Conservation (phyloP, 495 filamentous ascomycete species). For the Jackrogersella multiformis region DNA sequence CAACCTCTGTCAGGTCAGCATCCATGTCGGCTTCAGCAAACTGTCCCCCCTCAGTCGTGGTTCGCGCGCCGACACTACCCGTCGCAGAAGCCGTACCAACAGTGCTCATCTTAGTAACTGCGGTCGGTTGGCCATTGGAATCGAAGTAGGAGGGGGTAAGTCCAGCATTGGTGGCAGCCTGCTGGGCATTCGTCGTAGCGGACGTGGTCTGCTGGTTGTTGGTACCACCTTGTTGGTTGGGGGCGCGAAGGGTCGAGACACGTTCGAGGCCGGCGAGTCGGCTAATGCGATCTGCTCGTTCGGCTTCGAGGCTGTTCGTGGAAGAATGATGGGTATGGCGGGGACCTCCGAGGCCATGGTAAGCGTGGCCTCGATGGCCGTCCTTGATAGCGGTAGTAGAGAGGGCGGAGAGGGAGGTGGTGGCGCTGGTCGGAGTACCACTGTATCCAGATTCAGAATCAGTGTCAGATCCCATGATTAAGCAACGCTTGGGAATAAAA, state of each 20-base stretch:
- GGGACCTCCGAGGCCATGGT: constrained; percentile 55
- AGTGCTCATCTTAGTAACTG: constrained; percentile 75
- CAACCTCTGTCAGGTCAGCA: constrained; percentile 51
- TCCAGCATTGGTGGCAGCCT: constrained; percentile 36
- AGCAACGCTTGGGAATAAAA: too few relatives aligned
- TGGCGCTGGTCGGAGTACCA: constrained; percentile 90
- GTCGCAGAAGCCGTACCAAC: constrained; percentile 80
- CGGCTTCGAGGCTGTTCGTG: constrained; percentile 79
- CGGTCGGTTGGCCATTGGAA: constrained; percentile 64
- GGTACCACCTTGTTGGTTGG: constrained; percentile 45
- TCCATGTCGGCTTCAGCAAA: constrained; percentile 64
- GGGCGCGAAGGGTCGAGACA: constrained; percentile 71
- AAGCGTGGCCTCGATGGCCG: constrained; percentile 79
- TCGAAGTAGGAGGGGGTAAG: constrained; percentile 75
- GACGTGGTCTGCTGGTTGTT: constrained; percentile 46
- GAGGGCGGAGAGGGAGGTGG: constrained; percentile 83
- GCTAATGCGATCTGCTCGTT: constrained; percentile 92
- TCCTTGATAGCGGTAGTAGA: constrained; percentile 95
- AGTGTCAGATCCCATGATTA: too few relatives aligned
- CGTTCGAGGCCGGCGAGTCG: constrained; percentile 86
- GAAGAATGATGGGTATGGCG: constrained; percentile 69
- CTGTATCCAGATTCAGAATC: constrained; percentile 52
- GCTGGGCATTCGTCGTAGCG: constrained; percentile 40
- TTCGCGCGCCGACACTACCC: constrained; percentile 75
- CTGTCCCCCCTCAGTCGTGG: constrained; percentile 61